Conservation (phyloP, 768 basidiomycete genomes). For the Psilocybe sp. region DNA sequence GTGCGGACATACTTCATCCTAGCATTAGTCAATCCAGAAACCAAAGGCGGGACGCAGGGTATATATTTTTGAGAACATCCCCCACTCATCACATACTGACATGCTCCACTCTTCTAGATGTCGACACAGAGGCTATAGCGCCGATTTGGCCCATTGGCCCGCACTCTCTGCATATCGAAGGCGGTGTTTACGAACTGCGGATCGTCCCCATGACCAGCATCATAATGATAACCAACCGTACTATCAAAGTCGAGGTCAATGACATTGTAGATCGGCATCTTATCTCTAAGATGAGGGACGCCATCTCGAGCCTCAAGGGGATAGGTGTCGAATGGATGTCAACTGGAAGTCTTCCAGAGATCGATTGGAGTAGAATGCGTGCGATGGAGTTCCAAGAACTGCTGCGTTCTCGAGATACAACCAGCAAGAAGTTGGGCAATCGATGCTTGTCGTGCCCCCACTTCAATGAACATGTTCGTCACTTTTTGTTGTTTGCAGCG, state of each 20-base stretch:
- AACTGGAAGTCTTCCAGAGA: constrained; percentile 57
- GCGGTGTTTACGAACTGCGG: constrained; percentile 64
- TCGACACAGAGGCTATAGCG: constrained; percentile 52
- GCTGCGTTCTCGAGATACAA: constrained; percentile 54
- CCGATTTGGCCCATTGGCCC: constrained; percentile 78
- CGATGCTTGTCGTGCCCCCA: constrained; percentile 60
- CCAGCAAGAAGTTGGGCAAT: constrained; percentile 39
- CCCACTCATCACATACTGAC: background rate
- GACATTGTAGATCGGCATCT: constrained; percentile 64
- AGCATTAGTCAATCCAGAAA: constrained; percentile 63
- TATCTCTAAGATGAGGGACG: constrained; percentile 61
- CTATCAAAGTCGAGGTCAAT: constrained; percentile 73
- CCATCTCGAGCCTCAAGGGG: constrained; percentile 44
- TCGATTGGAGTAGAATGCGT: constrained; percentile 81
- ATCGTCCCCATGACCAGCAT: constrained; percentile 72
- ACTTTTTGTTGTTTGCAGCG: background rate
- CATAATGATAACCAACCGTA: constrained; percentile 64
- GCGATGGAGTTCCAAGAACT: constrained; percentile 91
- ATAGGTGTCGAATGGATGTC: constrained; percentile 57
- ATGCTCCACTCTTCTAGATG: constrained; percentile 37
- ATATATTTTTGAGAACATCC: background rate
- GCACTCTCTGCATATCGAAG: constrained; percentile 40
- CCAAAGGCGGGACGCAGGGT: constrained; percentile 59
- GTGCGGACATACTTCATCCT: constrained; percentile 64
- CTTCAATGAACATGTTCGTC: constrained; percentile 75